phyloP scores from a whole-genome alignment of 2,329 filamentous ascomycete genomes.

The Clonostachys solani region DNA sequence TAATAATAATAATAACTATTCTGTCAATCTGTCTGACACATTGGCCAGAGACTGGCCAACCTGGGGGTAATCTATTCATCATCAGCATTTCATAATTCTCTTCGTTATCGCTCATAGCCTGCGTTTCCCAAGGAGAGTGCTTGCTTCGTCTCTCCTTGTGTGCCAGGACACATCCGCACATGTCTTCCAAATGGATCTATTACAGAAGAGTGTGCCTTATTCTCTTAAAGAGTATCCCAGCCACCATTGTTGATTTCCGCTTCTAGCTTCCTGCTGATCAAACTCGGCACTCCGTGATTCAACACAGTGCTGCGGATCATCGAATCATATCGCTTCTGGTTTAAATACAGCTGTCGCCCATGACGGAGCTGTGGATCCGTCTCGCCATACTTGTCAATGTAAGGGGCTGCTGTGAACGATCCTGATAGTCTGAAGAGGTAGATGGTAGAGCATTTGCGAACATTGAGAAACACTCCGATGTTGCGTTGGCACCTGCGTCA shows the following conservation, averaged over 20 bases:
- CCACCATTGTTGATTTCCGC: constrained; percentile 95
- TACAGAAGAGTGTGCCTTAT: constrained; percentile 8
- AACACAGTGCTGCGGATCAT: constrained; percentile 84
- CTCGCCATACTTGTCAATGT: constrained; percentile 94
- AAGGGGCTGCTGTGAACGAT: constrained; percentile 82
- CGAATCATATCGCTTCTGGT: constrained; percentile 89
- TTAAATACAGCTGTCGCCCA: constrained; percentile 84
- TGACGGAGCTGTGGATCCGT: constrained; percentile 86
- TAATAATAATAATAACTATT: too few relatives aligned
- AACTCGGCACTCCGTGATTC: constrained; percentile 79
- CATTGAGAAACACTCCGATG: constrained; percentile 92
- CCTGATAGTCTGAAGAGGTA: constrained; percentile 81
- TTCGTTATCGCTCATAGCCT: too few relatives aligned
- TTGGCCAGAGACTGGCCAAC: too few relatives aligned
- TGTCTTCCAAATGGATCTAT: too few relatives aligned
- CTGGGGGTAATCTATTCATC: too few relatives aligned
- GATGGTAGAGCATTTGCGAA: constrained; percentile 90
- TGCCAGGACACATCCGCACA: not conserved
- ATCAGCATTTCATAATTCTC: too few relatives aligned
- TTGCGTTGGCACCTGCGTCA: constrained; percentile 72
- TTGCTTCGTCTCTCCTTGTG: not conserved
- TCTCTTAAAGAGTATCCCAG: constrained; percentile 69
- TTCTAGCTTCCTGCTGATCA: constrained; percentile 86
- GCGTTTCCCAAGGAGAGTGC: constrained; percentile 4
- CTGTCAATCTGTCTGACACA: too few relatives aligned